Percentiles rank a stretch among this genome's conserved stretches.
Evolutionary conservation across 176 grass and related monocot genomes (phyloP).

Genomic region (Eragrostis nindensis): DNA sequence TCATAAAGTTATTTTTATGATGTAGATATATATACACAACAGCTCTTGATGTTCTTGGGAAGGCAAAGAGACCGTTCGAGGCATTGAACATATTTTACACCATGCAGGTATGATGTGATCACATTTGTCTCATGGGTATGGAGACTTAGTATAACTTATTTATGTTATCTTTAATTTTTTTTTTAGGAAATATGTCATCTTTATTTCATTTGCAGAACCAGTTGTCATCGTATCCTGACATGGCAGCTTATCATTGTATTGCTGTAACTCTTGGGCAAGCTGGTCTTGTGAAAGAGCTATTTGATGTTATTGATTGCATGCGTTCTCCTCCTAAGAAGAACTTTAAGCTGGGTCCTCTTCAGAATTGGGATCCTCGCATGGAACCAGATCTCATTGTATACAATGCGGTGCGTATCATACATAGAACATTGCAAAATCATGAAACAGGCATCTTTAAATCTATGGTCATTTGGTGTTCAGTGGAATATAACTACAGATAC

Average conservation of each 20-base stretch:
- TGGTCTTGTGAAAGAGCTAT: slow-evolving; percentile 95
- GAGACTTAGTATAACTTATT: slow-evolving; percentile 13
- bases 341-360: slow-evolving; percentile 66
- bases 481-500: slow-evolving; percentile 29
- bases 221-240: slow-evolving; percentile 90
- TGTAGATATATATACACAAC: slow-evolving; percentile 93
- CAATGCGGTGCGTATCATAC: slow-evolving; percentile 69
- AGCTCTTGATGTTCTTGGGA: slow-evolving; percentile 94
- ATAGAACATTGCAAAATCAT: slow-evolving; percentile 16
- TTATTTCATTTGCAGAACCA: slow-evolving; percentile 73
- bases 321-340: slow-evolving; percentile 70
- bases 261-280: slow-evolving; percentile 88
- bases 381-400: slow-evolving; percentile 96
- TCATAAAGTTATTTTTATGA: slow-evolving; percentile 31
- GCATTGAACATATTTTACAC: slow-evolving; percentile 86
- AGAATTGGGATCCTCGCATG: slow-evolving; percentile 83
- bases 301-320: slow-evolving; percentile 98
- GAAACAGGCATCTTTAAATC: slow-evolving; percentile 5
- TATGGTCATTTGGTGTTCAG: slow-evolving; percentile 29
- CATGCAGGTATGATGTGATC: slow-evolving; percentile 70
- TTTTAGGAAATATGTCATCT: no score
- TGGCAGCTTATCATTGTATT: slow-evolving; percentile 94
- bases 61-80: slow-evolving; percentile 86
- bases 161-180: no score
- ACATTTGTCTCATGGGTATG: slow-evolving; percentile 30